Percentiles rank a stretch among this genome's conserved stretches.
Evolutionary conservation across 768 basidiomycete genomes (phyloP).

Genomic region (Tephrocybe sp.): DNA sequence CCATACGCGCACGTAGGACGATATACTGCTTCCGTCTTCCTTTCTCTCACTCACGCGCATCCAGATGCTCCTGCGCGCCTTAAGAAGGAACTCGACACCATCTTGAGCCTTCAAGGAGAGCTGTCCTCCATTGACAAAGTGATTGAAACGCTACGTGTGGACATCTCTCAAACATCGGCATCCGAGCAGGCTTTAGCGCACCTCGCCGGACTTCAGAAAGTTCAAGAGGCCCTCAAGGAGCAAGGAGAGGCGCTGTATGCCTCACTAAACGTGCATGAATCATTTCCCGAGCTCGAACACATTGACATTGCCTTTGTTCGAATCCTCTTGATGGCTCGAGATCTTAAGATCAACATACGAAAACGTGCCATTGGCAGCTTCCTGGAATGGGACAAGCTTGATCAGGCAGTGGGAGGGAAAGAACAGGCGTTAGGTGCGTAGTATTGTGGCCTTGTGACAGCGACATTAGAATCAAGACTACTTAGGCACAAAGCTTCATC

Average conservation of each 20-base stretch:
- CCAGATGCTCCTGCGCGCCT: not conserved
- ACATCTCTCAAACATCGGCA: not conserved
- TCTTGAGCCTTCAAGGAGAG: not conserved
- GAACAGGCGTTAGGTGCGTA: constrained; percentile 30
- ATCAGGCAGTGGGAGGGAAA: constrained; percentile 28
- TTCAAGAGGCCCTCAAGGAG: constrained; percentile 18
- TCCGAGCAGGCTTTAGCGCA: constrained; percentile 6
- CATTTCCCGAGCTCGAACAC: constrained; percentile 31
- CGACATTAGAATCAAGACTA: constrained; percentile 2
- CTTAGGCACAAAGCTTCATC: constrained; percentile 32
- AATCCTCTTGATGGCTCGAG: constrained; percentile 30
- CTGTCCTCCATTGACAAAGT: constrained; percentile 16
- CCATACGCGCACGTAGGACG: not conserved
- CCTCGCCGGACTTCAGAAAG: constrained; percentile 19
- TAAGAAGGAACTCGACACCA: not conserved
- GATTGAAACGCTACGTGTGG: constrained; percentile 11
- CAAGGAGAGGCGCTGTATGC: constrained; percentile 31
- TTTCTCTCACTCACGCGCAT: not conserved
- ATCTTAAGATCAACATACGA: constrained; percentile 38
- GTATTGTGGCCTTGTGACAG: not conserved
- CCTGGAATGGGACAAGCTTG: constrained; percentile 34
- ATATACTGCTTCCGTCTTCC: not conserved
- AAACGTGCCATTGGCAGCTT: constrained; percentile 33
- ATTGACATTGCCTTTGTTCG: constrained; percentile 27
- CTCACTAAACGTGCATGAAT: constrained; percentile 30